Evolutionary conservation across 2,329 filamentous ascomycete species (phyloP), one percentile per base, ranked within the genome.

Genomic region (Xylaria sp.): DNA sequence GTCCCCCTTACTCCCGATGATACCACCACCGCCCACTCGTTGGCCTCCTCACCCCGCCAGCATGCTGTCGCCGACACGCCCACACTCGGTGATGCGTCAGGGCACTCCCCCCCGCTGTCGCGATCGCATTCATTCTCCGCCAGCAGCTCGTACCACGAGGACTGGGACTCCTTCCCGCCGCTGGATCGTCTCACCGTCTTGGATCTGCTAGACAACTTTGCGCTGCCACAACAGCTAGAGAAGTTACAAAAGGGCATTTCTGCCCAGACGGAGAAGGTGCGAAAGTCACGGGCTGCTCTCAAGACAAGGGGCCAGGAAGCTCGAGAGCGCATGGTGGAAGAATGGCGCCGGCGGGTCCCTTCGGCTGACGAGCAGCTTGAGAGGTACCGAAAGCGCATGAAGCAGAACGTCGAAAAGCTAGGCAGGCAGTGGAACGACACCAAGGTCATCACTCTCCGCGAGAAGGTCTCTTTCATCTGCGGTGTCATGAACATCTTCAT

Each of bases 401-500:
- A 91, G 72, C 86, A 87, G 58, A 93, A 91, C 58, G 94, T 98
- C n/a, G 94, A 97, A 75, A 92, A 93, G 72, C 86, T 98, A 39
- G 91, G 91, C 68, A 88, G 86, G 72, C 90, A 90, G 76, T 99
- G 95, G 94, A 96, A 93, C 77, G 92, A 97, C 77, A 93, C 92
- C 20, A 93, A 93, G 76, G 90, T 89, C 9, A 94, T 99, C 74
- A 97, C 94, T 1, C 81, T 93, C 58, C 90, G 94, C 66, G 96
- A 99, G 82, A 99, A 99, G 85, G 84, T 97, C 57, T 94, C 95
- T 6, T 99, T 99, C 80, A 97, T 99, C 70, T 95, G 90, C 68
- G 96, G 94, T 75, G 94, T 97, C 73, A 89, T 97, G 82, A 99
- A 99, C 81, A 96, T 99, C 79, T 97, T 99, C 81, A 90, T 98